Conservation (phyloP, 108 stramenopile genomes). For the Asterionellopsis glacialis region DNA sequence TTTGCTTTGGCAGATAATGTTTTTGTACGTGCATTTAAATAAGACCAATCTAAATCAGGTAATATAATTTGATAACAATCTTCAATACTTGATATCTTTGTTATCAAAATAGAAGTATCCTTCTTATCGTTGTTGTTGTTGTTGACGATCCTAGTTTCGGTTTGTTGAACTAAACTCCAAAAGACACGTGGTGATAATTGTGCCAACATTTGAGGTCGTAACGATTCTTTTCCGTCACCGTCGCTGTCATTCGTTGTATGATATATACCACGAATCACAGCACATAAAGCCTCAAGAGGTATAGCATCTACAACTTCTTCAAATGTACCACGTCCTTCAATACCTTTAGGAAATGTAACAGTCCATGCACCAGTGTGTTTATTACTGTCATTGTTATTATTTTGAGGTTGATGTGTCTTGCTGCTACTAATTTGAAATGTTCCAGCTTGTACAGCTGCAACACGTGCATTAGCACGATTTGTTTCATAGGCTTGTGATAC, state of each 20-base stretch:
- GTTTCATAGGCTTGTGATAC: slow-evolving; percentile 76
- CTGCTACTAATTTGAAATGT: slow-evolving; percentile 23
- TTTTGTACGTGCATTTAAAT: slow-evolving; percentile 67
- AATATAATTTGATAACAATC: slow-evolving; percentile 41
- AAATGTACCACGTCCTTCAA: slow-evolving; percentile 62
- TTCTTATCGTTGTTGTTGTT: slow-evolving; percentile 1
- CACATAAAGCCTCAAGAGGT: slow-evolving; percentile 50
- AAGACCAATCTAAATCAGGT: slow-evolving; percentile 76
- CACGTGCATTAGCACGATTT: slow-evolving; percentile 55
- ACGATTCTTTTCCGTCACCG: slow-evolving; percentile 38
- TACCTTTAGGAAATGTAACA: slow-evolving; percentile 57
- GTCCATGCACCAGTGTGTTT: background rate
- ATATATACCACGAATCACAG: slow-evolving; percentile 60
- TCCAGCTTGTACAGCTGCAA: slow-evolving; percentile 58
- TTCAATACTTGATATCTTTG: slow-evolving; percentile 9
- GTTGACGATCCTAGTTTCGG: slow-evolving; percentile 1
- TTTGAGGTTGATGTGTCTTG: slow-evolving; percentile 4
- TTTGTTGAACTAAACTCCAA: slow-evolving; percentile 62
- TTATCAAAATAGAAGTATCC: background rate
- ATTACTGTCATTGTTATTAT: background rate
- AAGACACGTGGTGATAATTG: slow-evolving; percentile 70
- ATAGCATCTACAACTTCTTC: slow-evolving; percentile 70
- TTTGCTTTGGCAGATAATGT: slow-evolving; percentile 76
- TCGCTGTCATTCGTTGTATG: no score
- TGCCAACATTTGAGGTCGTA: slow-evolving; percentile 66